Percentiles rank a stretch among this genome's conserved stretches.
Conservation (phyloP, 176 grass and related monocot species). For the Rhynchospora tenuis region DNA sequence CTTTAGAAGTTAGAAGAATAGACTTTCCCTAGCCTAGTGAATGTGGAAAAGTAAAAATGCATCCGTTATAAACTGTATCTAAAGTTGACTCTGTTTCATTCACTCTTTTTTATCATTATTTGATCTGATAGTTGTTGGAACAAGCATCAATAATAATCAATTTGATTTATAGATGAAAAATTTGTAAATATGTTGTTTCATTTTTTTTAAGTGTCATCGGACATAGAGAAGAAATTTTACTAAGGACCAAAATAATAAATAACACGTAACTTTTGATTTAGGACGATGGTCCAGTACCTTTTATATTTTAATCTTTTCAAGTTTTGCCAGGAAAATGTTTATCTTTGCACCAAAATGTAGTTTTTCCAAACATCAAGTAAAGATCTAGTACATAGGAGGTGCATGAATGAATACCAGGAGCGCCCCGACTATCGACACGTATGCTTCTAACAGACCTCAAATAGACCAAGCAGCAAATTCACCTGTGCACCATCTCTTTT, state of each 20-base stretch:
- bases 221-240: background rate
- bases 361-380: background rate
- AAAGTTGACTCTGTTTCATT: background rate
- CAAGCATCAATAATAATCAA: background rate
- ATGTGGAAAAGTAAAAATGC: background rate
- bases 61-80: background rate
- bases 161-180: background rate
- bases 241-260: no score
- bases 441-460: background rate
- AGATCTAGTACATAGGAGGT: background rate
- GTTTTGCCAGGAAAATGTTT: background rate
- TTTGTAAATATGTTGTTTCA: background rate
- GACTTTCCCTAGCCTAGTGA: background rate
- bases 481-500: constrained; percentile 1
- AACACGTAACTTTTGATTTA: background rate
- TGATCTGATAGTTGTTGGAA: background rate
- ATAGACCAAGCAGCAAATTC: constrained; percentile 24
- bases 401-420: background rate
- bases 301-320: background rate
- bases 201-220: background rate
- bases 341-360: background rate
- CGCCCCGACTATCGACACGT: background rate
- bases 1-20: no score
- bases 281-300: background rate
- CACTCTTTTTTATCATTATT: background rate